These are phyloP conservation scores for Xylaria longipes DNA, from an alignment of 495 filamentous ascomycete genomes.

Conservation along the genomic window DNA sequence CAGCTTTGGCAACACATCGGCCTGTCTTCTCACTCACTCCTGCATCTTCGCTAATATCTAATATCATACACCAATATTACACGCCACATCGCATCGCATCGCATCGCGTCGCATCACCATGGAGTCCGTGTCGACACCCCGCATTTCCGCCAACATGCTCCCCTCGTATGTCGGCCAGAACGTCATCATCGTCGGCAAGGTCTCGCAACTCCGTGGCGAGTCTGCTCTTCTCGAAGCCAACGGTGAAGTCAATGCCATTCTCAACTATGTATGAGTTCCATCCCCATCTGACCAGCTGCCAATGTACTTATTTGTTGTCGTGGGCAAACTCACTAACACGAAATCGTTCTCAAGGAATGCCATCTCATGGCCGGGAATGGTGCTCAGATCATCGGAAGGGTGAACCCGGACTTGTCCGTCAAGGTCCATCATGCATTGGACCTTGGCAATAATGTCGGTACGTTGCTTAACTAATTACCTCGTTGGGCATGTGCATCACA, in stretches of 20 bases:
- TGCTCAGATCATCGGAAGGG: conserved; percentile 90
- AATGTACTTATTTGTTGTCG: not conserved
- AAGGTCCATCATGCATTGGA: conserved; percentile 78
- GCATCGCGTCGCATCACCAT: conserved; percentile 31
- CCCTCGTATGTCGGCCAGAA: conserved; percentile 71
- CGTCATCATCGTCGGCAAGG: conserved; percentile 87
- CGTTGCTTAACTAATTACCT: conserved; percentile 31
- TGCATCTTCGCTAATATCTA: not conserved
- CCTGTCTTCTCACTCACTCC: not conserved
- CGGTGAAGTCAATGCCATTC: conserved; percentile 71
- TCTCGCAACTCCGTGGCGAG: conserved; percentile 80
- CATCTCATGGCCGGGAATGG: conserved; percentile 80
- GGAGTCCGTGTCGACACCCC: conserved; percentile 67
- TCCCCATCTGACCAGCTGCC: not conserved
- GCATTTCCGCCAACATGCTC: conserved; percentile 71
- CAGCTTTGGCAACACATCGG: not conserved
- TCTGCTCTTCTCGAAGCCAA: conserved; percentile 76
- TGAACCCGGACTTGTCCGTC: conserved; percentile 78
- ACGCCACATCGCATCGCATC: not conserved
- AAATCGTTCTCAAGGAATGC: conserved; percentile 60
- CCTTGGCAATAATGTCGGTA: conserved; percentile 76
- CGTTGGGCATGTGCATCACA: not conserved
- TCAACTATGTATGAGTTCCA: conserved; percentile 66
- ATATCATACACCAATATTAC: not conserved
- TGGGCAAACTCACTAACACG: conserved; percentile 3